These are phyloP conservation scores for Populus alba DNA, from an alignment of 345 rosid genomes.

Conservation along the genomic window DNA sequence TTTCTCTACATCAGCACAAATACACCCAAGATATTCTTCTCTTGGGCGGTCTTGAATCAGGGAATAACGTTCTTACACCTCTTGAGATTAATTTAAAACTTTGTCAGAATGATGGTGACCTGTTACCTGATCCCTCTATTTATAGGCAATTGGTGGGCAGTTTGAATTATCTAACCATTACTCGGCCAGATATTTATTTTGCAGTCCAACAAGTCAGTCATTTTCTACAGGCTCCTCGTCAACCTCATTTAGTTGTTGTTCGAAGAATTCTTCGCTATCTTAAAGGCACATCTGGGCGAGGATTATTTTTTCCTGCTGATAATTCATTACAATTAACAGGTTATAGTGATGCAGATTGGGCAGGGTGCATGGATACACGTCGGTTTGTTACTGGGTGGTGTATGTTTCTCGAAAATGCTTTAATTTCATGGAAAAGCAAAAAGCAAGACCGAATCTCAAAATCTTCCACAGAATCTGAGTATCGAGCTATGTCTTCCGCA, in stretches of 20 bases:
- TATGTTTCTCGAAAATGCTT: too few species aligned
- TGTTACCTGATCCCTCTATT: not conserved
- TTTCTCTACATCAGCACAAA: not conserved
- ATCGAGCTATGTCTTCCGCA: not conserved
- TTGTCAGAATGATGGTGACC: too few species aligned
- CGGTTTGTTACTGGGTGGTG: too few species aligned
- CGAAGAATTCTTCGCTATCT: too few species aligned
- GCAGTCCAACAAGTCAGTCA: too few species aligned
- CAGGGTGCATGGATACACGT: not conserved
- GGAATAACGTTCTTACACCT: too few species aligned
- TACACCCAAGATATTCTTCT: too few species aligned
- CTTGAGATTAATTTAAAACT: conserved; percentile 4
- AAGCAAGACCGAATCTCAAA: not conserved
- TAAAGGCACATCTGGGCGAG: not conserved
- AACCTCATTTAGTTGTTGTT: not conserved
- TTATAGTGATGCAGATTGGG: not conserved
- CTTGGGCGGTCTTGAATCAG: too few species aligned
- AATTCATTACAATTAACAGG: not conserved
- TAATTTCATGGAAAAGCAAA: not conserved
- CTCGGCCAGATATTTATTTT: too few species aligned
- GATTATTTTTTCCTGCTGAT: not conserved
- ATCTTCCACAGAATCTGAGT: not conserved
- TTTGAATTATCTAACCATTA: not conserved
- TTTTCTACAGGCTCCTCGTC: not conserved
- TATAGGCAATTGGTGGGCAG: not conserved